Base-by-base conservation (phyloP, 2,329 filamentous ascomycete genomes). In the Rugonectria rugulosa region DNA sequence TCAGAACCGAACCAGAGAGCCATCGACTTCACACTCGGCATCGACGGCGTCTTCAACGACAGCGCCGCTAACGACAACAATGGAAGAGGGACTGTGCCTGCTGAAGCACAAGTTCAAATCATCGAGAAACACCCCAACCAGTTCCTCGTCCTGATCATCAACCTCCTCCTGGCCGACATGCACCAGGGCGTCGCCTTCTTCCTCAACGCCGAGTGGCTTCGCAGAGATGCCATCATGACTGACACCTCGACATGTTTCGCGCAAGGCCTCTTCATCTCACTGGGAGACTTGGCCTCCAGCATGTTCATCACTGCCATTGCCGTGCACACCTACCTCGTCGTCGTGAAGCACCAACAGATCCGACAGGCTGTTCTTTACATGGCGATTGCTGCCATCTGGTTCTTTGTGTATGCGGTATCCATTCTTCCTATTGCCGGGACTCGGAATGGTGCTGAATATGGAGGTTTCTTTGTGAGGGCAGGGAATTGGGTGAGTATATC, bases 261-360 rank as follows among this genome's bases (percentile, higher is more conserved):
- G 0, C 88, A 91, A 70, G 88, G 87, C n/a, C 86, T 87, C 71
- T 84, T 90, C 42, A 76, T 90, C 3, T 88, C 86, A 5, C 83
- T 82, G 0, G 88, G 88, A 24, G 87, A 89, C 66, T 66, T 91
- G 49, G 79, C 86, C 0, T 87, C 84, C 20, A 88, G 86, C 57
- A 80, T 88, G 48, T 91, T 89, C 69, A 87, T 89, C 60, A 81
- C 85, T 3, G 75, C 78, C 1, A 89, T 91, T 61, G 88, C 86
- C 5, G 56, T 87, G 0, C 87, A 90, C 66, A 90, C 88, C 0
- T 90, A 88, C 61, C 75, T 85, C 6, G 82, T 81, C 0, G 81
- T 90, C 2, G 82, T 89, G 2, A 77, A 77, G 31, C 77, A 81
- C 9, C 83, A 81, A 45, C 77, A 80, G 17, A 71, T 86, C 2